Evolutionary conservation across 306 rosid species (phyloP).

Genomic region (Canavalia ensiformis): DNA sequence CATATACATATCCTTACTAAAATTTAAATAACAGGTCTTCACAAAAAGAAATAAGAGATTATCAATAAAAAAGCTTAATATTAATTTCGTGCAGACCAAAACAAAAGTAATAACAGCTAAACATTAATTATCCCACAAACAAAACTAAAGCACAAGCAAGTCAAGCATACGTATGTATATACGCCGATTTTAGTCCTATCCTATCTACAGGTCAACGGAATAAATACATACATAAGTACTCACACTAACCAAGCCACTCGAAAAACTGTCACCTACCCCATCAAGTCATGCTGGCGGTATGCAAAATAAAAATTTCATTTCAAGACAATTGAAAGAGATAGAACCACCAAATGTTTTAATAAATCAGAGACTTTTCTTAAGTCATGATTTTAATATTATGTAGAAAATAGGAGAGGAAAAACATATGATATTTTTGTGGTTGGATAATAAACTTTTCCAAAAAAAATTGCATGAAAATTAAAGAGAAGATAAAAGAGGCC

Average conservation of each 20-base stretch:
- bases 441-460: constrained; percentile 32
- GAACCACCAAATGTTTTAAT: constrained; percentile 9
- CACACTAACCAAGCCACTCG: constrained; percentile 13
- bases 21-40: too few species aligned
- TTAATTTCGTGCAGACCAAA: too few species aligned
- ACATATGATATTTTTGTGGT: constrained; percentile 10
- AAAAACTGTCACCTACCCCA: constrained; percentile 35
- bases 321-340: constrained; percentile 34
- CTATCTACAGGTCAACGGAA: constrained; percentile 27
- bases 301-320: constrained; percentile 1
- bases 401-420: not conserved
- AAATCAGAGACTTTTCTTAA: constrained; percentile 25
- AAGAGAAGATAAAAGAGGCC: not conserved
- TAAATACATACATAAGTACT: constrained; percentile 1
- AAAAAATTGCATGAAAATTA: constrained; percentile 14
- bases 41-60: too few species aligned
- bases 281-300: not conserved
- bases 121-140: not conserved
- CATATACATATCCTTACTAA: too few species aligned
- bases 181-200: constrained; percentile 6
- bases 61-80: too few species aligned
- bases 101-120: too few species aligned
- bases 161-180: not conserved
- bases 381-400: not conserved
- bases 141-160: constrained; percentile 1